A percentile compares a stretch with the other conserved stretches of the same genome.
Conservation (phyloP, 176 grass and related monocot genomes). For the Pontederia crassipes region DNA sequence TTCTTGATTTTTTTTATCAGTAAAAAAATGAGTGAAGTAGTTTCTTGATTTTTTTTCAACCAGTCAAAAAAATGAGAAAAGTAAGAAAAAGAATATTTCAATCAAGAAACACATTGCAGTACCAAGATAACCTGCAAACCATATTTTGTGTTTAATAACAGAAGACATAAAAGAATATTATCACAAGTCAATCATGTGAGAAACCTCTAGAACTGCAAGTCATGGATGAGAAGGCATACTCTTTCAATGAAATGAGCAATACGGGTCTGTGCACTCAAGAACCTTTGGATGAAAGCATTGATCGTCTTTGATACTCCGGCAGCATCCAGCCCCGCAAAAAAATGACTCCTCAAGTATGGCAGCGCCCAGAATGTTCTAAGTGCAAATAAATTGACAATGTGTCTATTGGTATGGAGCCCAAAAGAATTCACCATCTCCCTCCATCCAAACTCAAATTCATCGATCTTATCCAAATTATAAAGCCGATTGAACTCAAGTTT, state of each 20-base stretch:
- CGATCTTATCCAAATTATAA: slow-evolving; percentile 38
- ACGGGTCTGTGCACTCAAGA: slow-evolving; percentile 42
- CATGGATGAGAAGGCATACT: slow-evolving; percentile 16
- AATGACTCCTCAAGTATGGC: slow-evolving; percentile 48
- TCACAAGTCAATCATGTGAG: no score
- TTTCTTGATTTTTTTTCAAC: no score
- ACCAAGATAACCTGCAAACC: no score
- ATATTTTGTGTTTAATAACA: no score
- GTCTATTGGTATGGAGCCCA: slow-evolving; percentile 43
- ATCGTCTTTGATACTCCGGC: slow-evolving; percentile 30
- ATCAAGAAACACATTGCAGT: no score
- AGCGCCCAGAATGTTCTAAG: slow-evolving; percentile 43
- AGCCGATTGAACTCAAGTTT: slow-evolving; percentile 45
- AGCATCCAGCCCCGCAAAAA: slow-evolving; percentile 34
- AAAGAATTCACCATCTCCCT: slow-evolving; percentile 46
- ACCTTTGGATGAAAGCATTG: slow-evolving; percentile 51
- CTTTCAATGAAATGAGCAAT: slow-evolving; percentile 52
- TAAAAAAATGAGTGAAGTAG: no score
- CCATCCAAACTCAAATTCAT: slow-evolving; percentile 59
- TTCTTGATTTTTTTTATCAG: no score
- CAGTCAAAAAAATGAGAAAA: background rate
- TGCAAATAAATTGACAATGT: slow-evolving; percentile 41
- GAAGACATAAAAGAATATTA: background rate
- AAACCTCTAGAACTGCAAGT: no score
- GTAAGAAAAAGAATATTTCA: no score